Base-by-base conservation (phyloP, 495 filamentous ascomycete genomes). In the Evernia prunastri region DNA sequence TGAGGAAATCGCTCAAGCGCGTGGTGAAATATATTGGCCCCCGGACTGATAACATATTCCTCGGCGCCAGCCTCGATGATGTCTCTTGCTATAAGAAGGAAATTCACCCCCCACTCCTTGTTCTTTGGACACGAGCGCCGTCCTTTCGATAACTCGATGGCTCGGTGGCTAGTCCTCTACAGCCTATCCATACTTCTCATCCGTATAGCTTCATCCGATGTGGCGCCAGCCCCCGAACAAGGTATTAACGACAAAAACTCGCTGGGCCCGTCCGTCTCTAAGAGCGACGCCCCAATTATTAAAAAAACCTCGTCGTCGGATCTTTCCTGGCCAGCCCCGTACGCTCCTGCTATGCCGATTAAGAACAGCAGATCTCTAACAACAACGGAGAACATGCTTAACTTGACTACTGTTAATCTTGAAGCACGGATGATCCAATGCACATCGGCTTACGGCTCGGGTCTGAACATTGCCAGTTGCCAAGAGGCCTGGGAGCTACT, bases 391-490 rank as follows among this genome's bases (percentile, higher is more conserved):
- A 20, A n/a, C 2, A 5, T n/a, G 17, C 7, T 3, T 1, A 31
- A 33, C 29, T 11, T 33, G 27, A 54, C 51, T 17, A 17, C 29
- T 5, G 27, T 33, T 17, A 15, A 33, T 54, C 27, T 54, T 17
- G 29, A 27, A 33, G 29, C 51, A 54, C 15, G 27, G 33, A 54
- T 27, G 29, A 40, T 59, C n/a, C 20, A 58, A 23, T 58, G 56
- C 11, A 20, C 10, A 39, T 37, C 33, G 37, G 39, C 20, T 37
- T 39, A 58, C 33, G 56, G 56, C 13, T 8, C 2, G n/a, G 35
- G 25, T 31, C 33, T 59, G 36, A 37, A 42, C n/a, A 23, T 59
- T 40, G 23, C 35, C 1, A 59, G 56, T 59, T 59, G 56, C 39
- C n/a, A 25, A 40, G 33, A 59, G n/a, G 56, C 35, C 33, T 59